Conservation (phyloP, 2,329 filamentous ascomycete species). For the Biscogniauxia mediterranea region DNA sequence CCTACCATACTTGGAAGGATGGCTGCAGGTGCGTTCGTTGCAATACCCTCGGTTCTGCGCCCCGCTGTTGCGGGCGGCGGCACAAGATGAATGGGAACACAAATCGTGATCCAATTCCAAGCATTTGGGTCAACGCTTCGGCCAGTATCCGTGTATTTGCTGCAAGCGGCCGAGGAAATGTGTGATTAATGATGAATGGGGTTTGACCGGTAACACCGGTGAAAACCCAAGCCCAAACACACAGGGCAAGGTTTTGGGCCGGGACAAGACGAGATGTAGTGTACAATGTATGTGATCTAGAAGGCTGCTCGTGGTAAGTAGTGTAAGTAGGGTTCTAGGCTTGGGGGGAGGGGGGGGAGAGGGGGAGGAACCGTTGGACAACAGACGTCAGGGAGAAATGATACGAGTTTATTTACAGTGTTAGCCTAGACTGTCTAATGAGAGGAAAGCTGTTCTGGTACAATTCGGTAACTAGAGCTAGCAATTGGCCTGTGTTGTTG, state of each 20-base stretch:
- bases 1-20: background rate
- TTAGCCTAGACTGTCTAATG: background rate
- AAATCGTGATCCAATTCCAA: background rate
- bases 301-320: too few species aligned
- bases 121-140: background rate
- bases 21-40: background rate
- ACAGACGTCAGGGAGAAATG: background rate
- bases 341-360: background rate
- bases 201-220: background rate
- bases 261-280: background rate
- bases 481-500: background rate
- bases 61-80: background rate
- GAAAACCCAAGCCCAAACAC: background rate
- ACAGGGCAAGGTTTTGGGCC: too few species aligned
- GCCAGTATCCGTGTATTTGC: background rate
- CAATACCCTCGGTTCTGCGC: background rate
- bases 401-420: background rate
- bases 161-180: background rate
- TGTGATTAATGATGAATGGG: background rate
- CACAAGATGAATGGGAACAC: background rate
- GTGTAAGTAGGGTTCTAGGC: background rate
- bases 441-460: background rate
- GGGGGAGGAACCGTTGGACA: background rate
- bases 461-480: background rate
- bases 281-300: too few species aligned